Base-by-base conservation (phyloP, 2,329 filamentous ascomycete species). In the Trichoderma sp. region DNA sequence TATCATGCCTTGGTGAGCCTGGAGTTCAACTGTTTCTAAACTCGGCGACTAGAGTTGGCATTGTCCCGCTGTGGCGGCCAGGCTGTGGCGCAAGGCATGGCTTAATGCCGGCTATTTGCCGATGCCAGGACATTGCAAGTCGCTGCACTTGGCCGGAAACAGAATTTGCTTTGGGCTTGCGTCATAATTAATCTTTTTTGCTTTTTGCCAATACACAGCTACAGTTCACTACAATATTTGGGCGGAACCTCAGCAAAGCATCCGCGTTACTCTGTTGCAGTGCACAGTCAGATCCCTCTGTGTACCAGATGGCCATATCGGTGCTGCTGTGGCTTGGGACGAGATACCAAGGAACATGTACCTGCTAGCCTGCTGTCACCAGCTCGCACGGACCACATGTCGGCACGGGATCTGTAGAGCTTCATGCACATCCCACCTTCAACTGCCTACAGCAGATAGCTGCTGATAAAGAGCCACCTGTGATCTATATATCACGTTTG, bases 51-150 rank as follows among this genome's bases (percentile, higher is more conserved):
- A 68, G 71, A 72, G 68, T 58, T 71, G 70, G 56, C 58, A 26
- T 69, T 71, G 71, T 71, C 72, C 72, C 70, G 72, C 68, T 70
- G 72, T 74, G 72, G 72, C 72, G 72, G 49, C n/a, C 28, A 16
- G 16, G 24, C 18, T 60, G 65, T 68, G 65, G 65, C 65, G 65
- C 56, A 43, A 49, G 52, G 6, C 21, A 66, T 51, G 63, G 63
- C 54, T 66, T 37, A 66, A 54, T 37, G 52, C 63, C 67, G 59
- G 59, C 52, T 52, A 65, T 66, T 66, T 66, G 52, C 54, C 39
- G 14, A 26, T 58, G 59, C 26, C 46, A 28, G 28, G 18, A 32
- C 21, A 52, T 10, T 43, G 39, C 24, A 30, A 24, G 5, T 13
- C 4, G 11, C n/a, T 49, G n/a, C 24, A 24, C 46, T 49, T 49